A percentile compares a stretch with the other conserved stretches of the same genome.
phyloP scores from a whole-genome alignment of 108 stramenopile species.

The Conticribra weissflogii region DNA sequence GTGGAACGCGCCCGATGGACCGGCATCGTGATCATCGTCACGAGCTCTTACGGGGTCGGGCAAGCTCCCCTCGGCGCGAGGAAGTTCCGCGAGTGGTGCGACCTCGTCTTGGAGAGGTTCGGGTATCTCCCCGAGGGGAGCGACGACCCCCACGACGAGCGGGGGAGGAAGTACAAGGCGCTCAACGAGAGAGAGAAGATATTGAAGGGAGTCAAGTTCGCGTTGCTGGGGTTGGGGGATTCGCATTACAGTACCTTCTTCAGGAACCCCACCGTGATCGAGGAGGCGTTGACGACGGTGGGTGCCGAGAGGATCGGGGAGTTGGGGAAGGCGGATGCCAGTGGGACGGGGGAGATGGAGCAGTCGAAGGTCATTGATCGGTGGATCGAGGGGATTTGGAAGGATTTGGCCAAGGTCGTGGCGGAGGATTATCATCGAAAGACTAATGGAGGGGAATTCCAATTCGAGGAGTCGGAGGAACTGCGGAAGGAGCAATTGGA shows the following conservation, averaged over 20 bases:
- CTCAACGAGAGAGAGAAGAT: slow-evolving; percentile 39
- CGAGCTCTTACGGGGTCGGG: slow-evolving; percentile 81
- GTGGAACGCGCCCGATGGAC: slow-evolving; percentile 62
- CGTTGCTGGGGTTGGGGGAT: slow-evolving; percentile 64
- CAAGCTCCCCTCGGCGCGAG: slow-evolving; percentile 81
- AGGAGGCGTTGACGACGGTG: slow-evolving; percentile 56
- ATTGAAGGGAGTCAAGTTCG: slow-evolving; percentile 18
- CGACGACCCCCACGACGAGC: too few relatives aligned
- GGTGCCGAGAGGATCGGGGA: slow-evolving; percentile 67
- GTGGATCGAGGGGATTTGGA: slow-evolving; percentile 47
- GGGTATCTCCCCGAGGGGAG: slow-evolving; percentile 6
- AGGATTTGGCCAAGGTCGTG: slow-evolving; percentile 32
- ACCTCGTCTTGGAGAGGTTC: slow-evolving; percentile 44
- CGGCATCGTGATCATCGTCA: slow-evolving; percentile 69
- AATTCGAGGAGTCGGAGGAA: neutral
- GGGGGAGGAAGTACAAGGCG: slow-evolving; percentile 3
- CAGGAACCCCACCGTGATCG: slow-evolving; percentile 69
- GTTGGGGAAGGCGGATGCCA: slow-evolving; percentile 82
- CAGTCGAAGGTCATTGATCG: slow-evolving; percentile 64
- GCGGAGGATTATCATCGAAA: neutral
- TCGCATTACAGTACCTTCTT: slow-evolving; percentile 67
- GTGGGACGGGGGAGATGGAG: slow-evolving; percentile 57
- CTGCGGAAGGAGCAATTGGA: slow-evolving; percentile 16
- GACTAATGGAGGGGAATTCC: neutral
- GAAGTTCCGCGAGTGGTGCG: slow-evolving; percentile 77